Base-by-base conservation (phyloP, 768 basidiomycete genomes). In the Suillus decipiens region DNA sequence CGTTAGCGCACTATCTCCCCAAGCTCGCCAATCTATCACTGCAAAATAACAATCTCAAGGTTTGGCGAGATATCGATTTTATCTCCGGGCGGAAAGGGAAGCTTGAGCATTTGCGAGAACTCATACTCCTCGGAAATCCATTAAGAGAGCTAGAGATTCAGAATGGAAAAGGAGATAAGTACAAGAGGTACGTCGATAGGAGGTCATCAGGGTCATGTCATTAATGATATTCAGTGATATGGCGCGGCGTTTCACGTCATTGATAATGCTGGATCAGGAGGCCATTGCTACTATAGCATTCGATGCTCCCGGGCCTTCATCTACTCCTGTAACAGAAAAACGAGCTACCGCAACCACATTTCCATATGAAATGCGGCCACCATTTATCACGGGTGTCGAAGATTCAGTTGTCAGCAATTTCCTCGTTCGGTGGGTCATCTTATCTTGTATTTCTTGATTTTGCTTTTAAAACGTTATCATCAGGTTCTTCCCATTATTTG, bases 401-500 rank as follows among this genome's bases (percentile, higher is more conserved):
- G 80, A 84, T 7, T 72, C 78, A 15, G 71, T 93, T 60, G 84
- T 95, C 66, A 89, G 86, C 72, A 85, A 82, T 63, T 96, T 96
- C 78, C 85, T 95, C 59, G 82, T 86, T 66, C 86, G 89, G 86
- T 95, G 72, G 67, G 88, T 80, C 22, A 39, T 10, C 33, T 54
- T 34, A 54, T 54, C 8, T 50, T 24, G 24, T 15, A 24, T 12
- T 15, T 24, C 31, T 24, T 48, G 7, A 22, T 67, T 51, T 31
- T 51, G 51, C 63, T 68, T 43, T 67, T 56, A 64, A 41, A 66
- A 61, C 61, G 62, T 61, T 54, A 61, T 45, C 9, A 43, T 12
- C 64, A 96, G 93, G 56, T 97, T 90, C 76, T 95, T 98, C 78
- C 85, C 89, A 10, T 73, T 86, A 2, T 96, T 92, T 74, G 97